phyloP scores from a whole-genome alignment of 129 eudicot genomes.

The Mikania micrantha region DNA sequence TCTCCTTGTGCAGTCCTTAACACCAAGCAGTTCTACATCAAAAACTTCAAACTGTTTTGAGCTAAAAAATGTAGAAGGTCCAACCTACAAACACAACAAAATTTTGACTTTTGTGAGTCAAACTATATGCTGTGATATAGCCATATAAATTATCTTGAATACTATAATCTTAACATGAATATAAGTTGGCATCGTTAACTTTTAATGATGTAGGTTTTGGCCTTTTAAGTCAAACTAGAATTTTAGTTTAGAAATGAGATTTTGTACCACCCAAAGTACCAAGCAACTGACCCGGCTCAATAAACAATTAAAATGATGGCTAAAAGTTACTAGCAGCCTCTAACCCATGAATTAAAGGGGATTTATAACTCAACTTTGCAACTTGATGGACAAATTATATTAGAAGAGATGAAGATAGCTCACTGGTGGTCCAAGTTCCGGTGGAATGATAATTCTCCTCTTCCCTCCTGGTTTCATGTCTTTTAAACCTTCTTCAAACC shows the following conservation, averaged over 20 bases:
- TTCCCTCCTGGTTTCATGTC: conserved; percentile 99
- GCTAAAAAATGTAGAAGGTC: conserved; percentile 96
- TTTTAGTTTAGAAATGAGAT: background rate
- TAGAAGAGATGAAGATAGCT: conserved; percentile 27
- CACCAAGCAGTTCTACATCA: conserved; percentile 73
- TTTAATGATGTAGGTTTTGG: background rate
- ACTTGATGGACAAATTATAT: background rate
- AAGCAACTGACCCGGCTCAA: background rate
- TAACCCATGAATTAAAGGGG: background rate
- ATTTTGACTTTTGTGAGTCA: conserved; percentile 8
- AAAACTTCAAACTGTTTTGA: conserved; percentile 95
- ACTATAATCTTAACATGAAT: background rate
- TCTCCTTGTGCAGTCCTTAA: conserved; percentile 85
- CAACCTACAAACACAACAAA: conserved; percentile 54
- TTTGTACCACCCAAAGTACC: background rate
- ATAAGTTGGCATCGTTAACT: background rate
- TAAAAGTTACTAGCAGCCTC: background rate
- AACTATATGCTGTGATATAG: background rate
- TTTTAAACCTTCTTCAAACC: conserved; percentile 90
- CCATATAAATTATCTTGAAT: background rate
- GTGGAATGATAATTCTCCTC: conserved; percentile 93
- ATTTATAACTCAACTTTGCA: background rate
- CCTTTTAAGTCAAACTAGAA: conserved; percentile 3
- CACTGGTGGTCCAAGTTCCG: conserved; percentile 99
- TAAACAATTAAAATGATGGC: background rate